These are phyloP conservation scores for Apiospora arundinis DNA, from an alignment of 2,329 filamentous ascomycete genomes.

Conservation along the genomic window DNA sequence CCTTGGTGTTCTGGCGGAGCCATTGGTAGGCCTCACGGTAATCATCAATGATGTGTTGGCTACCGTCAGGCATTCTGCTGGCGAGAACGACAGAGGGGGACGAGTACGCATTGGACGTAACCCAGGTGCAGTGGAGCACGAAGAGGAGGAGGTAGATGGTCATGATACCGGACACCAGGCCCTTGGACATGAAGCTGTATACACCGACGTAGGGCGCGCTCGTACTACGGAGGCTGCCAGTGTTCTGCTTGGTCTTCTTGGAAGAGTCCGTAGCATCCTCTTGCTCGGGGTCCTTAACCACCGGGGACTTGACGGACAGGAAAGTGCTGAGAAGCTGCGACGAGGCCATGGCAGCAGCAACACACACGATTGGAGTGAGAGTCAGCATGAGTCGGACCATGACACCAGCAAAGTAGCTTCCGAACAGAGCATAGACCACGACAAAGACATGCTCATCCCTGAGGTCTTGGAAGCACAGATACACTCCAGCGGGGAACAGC, in stretches of 20 bases:
- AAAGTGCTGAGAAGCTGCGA: conserved; percentile 91
- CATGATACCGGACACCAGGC: conserved; percentile 74
- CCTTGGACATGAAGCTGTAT: conserved; percentile 81
- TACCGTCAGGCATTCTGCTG: conserved; percentile 89
- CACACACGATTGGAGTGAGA: conserved; percentile 93
- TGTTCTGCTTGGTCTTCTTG: conserved; percentile 60
- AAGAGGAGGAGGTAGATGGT: conserved; percentile 88
- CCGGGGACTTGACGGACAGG: conserved; percentile 70
- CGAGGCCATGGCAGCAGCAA: conserved; percentile 86
- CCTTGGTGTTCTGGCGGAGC: conserved; percentile 94
- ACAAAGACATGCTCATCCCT: conserved; percentile 97
- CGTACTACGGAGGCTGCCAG: conserved; percentile 69
- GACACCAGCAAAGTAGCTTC: conserved; percentile 97
- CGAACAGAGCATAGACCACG: conserved; percentile 94
- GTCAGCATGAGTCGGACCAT: conserved; percentile 99
- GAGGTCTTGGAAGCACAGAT: conserved; percentile 94
- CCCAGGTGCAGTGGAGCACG: conserved; percentile 98
- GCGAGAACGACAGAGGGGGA: conserved; percentile 97
- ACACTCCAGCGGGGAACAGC: conserved; percentile 98
- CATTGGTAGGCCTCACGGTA: conserved; percentile 99
- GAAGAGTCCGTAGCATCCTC: conserved; percentile 55
- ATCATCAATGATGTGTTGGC: conserved; percentile 98
- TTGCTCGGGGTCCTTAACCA: conserved; percentile 51
- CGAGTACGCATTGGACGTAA: conserved; percentile 98
- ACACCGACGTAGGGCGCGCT: conserved; percentile 81